Evolutionary conservation across 2,329 filamentous ascomycete species (phyloP).

Genomic region (Arthrocladium fulminans): DNA sequence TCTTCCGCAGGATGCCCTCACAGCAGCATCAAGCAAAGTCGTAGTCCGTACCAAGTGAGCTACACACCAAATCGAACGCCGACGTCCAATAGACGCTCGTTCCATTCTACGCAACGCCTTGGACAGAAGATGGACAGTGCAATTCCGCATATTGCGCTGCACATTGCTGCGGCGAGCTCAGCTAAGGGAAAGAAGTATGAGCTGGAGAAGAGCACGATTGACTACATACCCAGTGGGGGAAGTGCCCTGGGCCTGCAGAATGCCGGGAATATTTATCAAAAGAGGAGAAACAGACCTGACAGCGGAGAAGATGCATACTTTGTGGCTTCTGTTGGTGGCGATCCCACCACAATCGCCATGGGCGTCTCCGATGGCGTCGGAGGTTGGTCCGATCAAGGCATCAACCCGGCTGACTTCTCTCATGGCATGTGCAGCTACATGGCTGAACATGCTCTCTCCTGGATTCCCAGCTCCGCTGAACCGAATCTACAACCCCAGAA

Average conservation of each 20-base stretch:
- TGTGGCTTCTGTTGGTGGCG: constrained; percentile 67
- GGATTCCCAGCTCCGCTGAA: constrained; percentile 32
- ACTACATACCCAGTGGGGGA: constrained; percentile 51
- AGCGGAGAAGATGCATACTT: constrained; percentile 97
- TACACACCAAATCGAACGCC: background rate
- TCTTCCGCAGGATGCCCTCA: constrained; percentile 16
- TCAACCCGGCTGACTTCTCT: constrained; percentile 92
- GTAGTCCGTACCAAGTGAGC: constrained; percentile 14
- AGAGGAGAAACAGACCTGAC: constrained; percentile 57
- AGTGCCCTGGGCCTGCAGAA: constrained; percentile 30
- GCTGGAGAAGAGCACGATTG: constrained; percentile 59
- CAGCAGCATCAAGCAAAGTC: constrained; percentile 15
- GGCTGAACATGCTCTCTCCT: constrained; percentile 62
- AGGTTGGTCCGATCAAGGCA: constrained; percentile 84
- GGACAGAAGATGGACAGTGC: constrained; percentile 14
- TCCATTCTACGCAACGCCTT: constrained; percentile 11
- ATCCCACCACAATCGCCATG: constrained; percentile 64
- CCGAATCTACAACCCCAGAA: constrained; percentile 47
- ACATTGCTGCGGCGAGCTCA: constrained; percentile 65
- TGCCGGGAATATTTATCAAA: constrained; percentile 41
- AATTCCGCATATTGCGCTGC: constrained; percentile 49
- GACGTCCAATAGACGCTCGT: constrained; percentile 9
- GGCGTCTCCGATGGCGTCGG: constrained; percentile 92
- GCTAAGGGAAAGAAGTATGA: constrained; percentile 63
- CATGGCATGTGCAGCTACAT: constrained; percentile 91